These are phyloP conservation scores for Omphalotus guepiniiformis DNA, from an alignment of 768 basidiomycete genomes.

Conservation along the genomic window DNA sequence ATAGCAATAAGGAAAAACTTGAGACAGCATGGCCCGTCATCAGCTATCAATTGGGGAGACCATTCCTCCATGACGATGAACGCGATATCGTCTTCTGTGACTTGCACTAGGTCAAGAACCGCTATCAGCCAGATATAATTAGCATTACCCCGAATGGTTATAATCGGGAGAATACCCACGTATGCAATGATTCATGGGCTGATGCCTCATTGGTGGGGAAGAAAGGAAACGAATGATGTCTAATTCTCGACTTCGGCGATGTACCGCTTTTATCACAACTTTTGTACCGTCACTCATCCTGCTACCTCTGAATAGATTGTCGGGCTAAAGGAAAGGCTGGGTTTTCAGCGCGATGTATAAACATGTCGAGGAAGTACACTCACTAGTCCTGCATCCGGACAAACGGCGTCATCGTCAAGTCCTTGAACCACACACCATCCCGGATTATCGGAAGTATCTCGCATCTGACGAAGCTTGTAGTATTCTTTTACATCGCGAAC, in stretches of 20 bases:
- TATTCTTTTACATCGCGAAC: constrained; percentile 59
- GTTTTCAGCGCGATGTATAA: constrained; percentile 1
- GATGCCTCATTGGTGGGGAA: constrained; percentile 42
- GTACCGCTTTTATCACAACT: constrained; percentile 67
- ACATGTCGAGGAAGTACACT: constrained; percentile 21
- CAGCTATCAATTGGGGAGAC: constrained; percentile 57
- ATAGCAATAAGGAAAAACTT: constrained; percentile 51
- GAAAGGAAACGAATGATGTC: constrained; percentile 55
- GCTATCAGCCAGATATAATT: constrained; percentile 37
- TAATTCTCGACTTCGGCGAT: constrained; percentile 58
- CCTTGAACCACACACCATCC: constrained; percentile 23
- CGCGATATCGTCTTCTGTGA: constrained; percentile 44
- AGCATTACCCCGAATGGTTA: background rate
- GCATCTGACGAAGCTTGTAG: constrained; percentile 31
- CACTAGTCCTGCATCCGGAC: constrained; percentile 70
- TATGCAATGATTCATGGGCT: constrained; percentile 75
- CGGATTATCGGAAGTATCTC: background rate
- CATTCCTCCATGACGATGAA: constrained; percentile 83
- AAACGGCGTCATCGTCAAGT: constrained; percentile 56
- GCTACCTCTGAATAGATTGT: constrained; percentile 67
- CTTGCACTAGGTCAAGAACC: constrained; percentile 58
- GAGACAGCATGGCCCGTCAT: constrained; percentile 46
- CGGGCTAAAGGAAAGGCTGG: constrained; percentile 42
- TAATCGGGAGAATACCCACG: constrained; percentile 42
- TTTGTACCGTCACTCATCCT: constrained; percentile 45